A percentile compares a stretch with the other conserved stretches of the same genome.
phyloP scores from a whole-genome alignment of 768 basidiomycete genomes.

The Mycena pura region DNA sequence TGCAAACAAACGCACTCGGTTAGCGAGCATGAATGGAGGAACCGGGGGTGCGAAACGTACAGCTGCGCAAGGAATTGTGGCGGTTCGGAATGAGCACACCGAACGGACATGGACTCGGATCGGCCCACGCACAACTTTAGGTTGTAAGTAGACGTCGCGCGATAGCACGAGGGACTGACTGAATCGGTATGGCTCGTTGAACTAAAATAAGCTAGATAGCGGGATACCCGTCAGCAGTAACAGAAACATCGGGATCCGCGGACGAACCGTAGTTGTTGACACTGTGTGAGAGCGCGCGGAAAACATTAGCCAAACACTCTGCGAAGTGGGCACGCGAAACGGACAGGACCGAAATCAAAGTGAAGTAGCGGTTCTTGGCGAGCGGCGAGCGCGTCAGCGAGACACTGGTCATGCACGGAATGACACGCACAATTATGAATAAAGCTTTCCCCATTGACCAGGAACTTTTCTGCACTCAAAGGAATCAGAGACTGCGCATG shows the following conservation, averaged over 20 bases:
- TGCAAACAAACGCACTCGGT: too few relatives aligned
- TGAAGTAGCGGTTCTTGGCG: conserved; percentile 73
- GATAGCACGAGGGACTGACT: conserved; percentile 39
- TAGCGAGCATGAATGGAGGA: conserved; percentile 3
- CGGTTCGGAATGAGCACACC: background rate
- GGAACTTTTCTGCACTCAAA: conserved; percentile 49
- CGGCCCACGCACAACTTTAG: conserved; percentile 18
- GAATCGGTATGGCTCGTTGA: conserved; percentile 44
- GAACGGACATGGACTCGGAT: too few relatives aligned
- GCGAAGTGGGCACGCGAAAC: conserved; percentile 33
- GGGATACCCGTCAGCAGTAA: conserved; percentile 5
- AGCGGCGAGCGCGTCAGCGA: background rate
- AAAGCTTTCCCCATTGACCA: conserved; percentile 63
- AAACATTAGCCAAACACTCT: background rate
- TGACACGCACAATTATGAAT: conserved; percentile 57
- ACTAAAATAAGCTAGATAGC: conserved; percentile 51
- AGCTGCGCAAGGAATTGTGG: conserved; percentile 35
- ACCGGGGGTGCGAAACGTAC: conserved; percentile 34
- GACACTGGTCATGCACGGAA: background rate
- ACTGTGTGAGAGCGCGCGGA: conserved; percentile 39
- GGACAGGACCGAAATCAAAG: conserved; percentile 56
- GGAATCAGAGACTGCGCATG: background rate
- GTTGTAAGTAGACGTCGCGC: background rate
- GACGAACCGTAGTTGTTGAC: conserved; percentile 61
- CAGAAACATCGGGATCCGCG: background rate